Evolutionary conservation across 345 rosid species (phyloP), one percentile per base, ranked within the genome.

Genomic region (Xanthoceras sorbifolium): DNA sequence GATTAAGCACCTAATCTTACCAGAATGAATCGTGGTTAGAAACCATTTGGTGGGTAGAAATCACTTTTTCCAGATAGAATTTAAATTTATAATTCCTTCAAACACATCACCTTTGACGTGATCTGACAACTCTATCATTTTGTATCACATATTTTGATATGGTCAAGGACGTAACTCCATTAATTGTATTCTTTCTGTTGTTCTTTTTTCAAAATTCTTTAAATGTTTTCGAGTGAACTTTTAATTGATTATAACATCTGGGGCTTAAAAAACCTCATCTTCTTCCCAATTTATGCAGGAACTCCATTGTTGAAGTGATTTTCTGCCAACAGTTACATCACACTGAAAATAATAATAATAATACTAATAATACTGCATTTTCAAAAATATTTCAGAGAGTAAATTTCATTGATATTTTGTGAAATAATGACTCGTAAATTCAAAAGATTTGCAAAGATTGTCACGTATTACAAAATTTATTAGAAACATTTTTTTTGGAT

Each of bases 1-100:
- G 70, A 83, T 83, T 61, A 52, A 68, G 68, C 82, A 69, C 46
- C 77, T 72, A 69, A 79, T 81, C 86, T 67, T 75, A 83, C 85
- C 88, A 23, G 61, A 81, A 78, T 36, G 46, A 63, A 69, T 67
- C 69, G 80, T 74, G 83, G 83, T 79, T 66, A 38, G 31, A 72
- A 80, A 67, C 32, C 75, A 73, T 31, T 76, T 25, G 70, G 46
- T 28, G 46, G 46, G 14, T 42, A 42, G 46, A 38, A 71, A 64
- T 62, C 71, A 73, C 44, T 57, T 74, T n/a, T 69, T 69, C 42
- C 54, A 52, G 69, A 46, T 26, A 52, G 40, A 31, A 10, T 14
- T 34, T 62, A 26, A 32, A 9, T 9, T 42, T 62, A 28, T 75
- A 59, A 60, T 78, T 48, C 69, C 61, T 67, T n/a, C n/a, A 62